These are phyloP conservation scores for Alternaria atra DNA, from an alignment of 2,329 filamentous ascomycete species.

Conservation along the genomic window DNA sequence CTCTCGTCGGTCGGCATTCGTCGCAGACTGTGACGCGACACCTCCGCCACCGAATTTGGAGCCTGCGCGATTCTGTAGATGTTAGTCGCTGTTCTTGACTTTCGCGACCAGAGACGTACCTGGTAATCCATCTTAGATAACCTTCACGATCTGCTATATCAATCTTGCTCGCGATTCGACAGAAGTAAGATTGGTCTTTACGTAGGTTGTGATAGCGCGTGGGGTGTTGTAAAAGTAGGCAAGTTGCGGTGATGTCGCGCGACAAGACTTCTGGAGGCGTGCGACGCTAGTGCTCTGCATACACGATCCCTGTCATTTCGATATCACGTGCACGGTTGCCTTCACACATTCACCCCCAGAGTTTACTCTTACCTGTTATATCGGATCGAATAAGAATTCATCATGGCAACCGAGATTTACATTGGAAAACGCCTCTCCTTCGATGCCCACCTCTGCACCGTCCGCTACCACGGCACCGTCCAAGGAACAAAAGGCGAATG, in stretches of 20 bases:
- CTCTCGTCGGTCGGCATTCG: slow-evolving; percentile 96
- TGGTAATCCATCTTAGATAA: slow-evolving; percentile 60
- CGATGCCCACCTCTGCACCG: slow-evolving; percentile 78
- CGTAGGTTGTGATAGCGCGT: background rate
- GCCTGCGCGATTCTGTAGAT: slow-evolving; percentile 81
- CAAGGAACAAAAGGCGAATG: slow-evolving; percentile 79
- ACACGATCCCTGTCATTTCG: slow-evolving; percentile 7
- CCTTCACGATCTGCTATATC: slow-evolving; percentile 2
- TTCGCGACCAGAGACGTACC: slow-evolving; percentile 42
- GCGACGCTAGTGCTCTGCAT: slow-evolving; percentile 27
- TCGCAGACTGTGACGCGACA: slow-evolving; percentile 90
- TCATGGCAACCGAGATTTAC: slow-evolving; percentile 51
- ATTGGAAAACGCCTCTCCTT: slow-evolving; percentile 83
- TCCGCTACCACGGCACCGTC: slow-evolving; percentile 83
- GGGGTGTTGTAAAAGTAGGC: slow-evolving; percentile 8
- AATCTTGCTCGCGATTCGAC: background rate
- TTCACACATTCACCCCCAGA: slow-evolving; percentile 5
- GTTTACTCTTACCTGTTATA: background rate
- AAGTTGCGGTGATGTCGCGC: slow-evolving; percentile 20
- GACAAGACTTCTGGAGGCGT: slow-evolving; percentile 33
- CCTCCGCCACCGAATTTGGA: slow-evolving; percentile 98
- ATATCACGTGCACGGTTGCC: slow-evolving; percentile 18
- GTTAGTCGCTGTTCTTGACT: slow-evolving; percentile 23
- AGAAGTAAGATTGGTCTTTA: background rate
- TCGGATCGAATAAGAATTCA: background rate